These are phyloP conservation scores for Mucor circinelloides DNA, from an alignment of 371 early-diverging fungal species.

Conservation along the genomic window DNA sequence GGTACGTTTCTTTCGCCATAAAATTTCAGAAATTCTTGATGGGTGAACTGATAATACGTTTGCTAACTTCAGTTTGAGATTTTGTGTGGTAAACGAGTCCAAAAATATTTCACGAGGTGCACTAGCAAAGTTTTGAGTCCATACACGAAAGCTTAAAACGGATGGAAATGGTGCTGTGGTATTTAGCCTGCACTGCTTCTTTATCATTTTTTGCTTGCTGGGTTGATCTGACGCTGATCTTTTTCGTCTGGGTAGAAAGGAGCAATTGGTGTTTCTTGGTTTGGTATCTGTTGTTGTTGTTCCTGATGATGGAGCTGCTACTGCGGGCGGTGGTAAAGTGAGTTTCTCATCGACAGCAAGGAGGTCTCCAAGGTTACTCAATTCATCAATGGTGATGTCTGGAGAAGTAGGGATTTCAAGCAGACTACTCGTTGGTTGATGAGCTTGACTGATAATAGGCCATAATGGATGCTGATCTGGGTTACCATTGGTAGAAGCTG, in stretches of 20 bases:
- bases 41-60: conserved; percentile 11
- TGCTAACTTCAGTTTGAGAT: conserved; percentile 12
- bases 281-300: not conserved
- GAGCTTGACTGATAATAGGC: conserved; percentile 14
- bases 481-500: conserved; percentile 20
- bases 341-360: not conserved
- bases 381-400: conserved; percentile 5
- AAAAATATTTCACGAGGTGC: conserved; percentile 7
- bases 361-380: not conserved
- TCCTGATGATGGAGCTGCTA: not conserved
- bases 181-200: not conserved
- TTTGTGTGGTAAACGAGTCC: conserved; percentile 9
- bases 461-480: conserved; percentile 27
- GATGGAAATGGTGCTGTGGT: not conserved
- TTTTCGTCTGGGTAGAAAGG: not conserved
- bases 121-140: conserved; percentile 2
- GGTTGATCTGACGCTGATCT: not conserved
- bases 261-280: not conserved
- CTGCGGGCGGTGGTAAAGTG: not conserved
- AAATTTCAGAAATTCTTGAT: conserved; percentile 17
- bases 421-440: conserved; percentile 8
- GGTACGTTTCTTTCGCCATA: conserved; percentile 17
- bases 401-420: conserved; percentile 6
- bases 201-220: not conserved
- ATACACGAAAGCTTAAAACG: conserved; percentile 8